Percentiles rank a stretch among this genome's conserved stretches.
These are phyloP conservation scores for Ogataea trehaloabstinens DNA, from an alignment of 805 yeast genomes.

Conservation along the genomic window DNA sequence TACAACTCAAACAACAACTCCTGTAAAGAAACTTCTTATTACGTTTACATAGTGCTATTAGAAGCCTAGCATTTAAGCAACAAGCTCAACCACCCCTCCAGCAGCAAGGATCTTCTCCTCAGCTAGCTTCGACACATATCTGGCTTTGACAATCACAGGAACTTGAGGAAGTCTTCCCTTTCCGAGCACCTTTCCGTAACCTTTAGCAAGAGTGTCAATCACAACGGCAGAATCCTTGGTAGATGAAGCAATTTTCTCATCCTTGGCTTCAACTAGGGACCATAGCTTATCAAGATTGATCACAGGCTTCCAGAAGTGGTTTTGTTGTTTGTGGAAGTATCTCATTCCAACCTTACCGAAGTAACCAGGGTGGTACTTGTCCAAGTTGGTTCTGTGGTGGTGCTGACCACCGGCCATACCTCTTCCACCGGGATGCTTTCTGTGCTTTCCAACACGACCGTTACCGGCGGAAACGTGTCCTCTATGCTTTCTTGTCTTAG, in stretches of 20 bases:
- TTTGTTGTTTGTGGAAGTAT: constrained; percentile 94
- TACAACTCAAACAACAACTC: no score
- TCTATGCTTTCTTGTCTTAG: constrained; percentile 99
- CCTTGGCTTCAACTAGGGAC: constrained; percentile 95
- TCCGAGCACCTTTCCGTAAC: constrained; percentile 99
- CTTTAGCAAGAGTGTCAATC: constrained; percentile 98
- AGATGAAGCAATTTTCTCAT: constrained; percentile 82
- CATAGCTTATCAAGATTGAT: constrained; percentile 98
- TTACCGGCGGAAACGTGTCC: constrained; percentile 99
- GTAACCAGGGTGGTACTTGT: constrained; percentile 99
- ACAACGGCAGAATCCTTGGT: constrained; percentile 94
- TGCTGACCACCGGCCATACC: constrained; percentile 99
- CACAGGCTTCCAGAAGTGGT: constrained; percentile 97
- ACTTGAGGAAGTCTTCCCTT: constrained; percentile 98
- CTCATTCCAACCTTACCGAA: constrained; percentile 99
- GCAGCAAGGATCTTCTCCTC: constrained; percentile 99
- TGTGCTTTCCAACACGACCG: constrained; percentile 99
- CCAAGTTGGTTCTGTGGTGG: constrained; percentile 99
- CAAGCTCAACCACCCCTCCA: constrained; percentile 99
- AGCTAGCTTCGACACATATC: constrained; percentile 98
- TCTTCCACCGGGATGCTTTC: constrained; percentile 99
- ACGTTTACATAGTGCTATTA: not conserved
- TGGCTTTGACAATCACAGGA: constrained; percentile 98
- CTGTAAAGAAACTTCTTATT: not conserved
- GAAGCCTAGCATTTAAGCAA: constrained; percentile 63